These are phyloP conservation scores for Pseudopediastrum boryanum DNA, from an alignment of 139 green algal species.

Conservation along the genomic window DNA sequence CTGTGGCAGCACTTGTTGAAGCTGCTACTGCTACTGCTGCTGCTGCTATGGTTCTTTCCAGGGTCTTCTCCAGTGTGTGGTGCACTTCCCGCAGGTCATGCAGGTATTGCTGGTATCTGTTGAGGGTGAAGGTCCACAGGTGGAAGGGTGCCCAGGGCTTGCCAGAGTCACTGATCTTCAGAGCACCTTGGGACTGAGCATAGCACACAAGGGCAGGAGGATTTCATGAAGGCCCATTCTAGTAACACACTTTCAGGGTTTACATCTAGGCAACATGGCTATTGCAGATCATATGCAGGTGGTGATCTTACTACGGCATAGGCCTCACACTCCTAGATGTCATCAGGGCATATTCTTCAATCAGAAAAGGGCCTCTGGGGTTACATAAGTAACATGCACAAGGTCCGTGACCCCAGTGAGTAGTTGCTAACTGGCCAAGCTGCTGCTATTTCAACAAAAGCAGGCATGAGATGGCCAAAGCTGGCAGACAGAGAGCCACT, in stretches of 20 bases:
- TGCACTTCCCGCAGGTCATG: constrained; percentile 44
- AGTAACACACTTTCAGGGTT: background rate
- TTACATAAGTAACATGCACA: no score
- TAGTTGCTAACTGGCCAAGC: no score
- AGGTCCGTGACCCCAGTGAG: no score
- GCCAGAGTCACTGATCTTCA: background rate
- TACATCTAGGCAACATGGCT: background rate
- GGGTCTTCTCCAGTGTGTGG: constrained; percentile 32
- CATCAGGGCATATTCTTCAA: no score
- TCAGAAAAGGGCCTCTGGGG: no score
- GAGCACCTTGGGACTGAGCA: constrained; percentile 23
- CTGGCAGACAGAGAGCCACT: background rate
- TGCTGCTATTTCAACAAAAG: no score
- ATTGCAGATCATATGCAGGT: no score
- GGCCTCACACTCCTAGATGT: no score
- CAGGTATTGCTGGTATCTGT: constrained; percentile 46
- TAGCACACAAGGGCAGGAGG: background rate
- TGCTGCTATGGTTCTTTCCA: background rate
- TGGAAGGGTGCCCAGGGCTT: constrained; percentile 42
- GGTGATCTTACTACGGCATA: no score
- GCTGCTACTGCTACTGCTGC: background rate
- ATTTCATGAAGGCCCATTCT: background rate
- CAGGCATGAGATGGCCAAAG: background rate
- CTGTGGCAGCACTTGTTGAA: background rate
- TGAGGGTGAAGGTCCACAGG: constrained; percentile 33